These are phyloP conservation scores for Arthroderma uncinatum DNA, from an alignment of 2,329 filamentous ascomycete species.

Conservation along the genomic window DNA sequence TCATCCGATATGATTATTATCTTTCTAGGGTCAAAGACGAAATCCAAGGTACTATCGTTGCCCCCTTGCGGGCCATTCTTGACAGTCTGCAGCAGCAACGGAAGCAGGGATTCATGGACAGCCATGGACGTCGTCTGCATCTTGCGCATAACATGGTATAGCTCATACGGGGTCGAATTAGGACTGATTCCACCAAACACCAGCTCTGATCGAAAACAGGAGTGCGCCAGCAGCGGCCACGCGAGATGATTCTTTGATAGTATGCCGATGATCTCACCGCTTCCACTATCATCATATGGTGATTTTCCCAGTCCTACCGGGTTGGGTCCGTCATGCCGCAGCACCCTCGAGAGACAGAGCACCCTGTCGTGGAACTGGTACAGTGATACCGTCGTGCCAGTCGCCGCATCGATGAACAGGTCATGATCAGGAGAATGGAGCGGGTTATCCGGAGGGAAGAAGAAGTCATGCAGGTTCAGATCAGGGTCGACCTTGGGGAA, in stretches of 20 bases:
- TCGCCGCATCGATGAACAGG: constrained; percentile 11
- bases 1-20: constrained; percentile 12
- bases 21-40: constrained; percentile 10
- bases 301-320: constrained; percentile 8
- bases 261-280: constrained; percentile 12
- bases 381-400: constrained; percentile 2
- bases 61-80: constrained; percentile 1
- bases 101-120: constrained; percentile 12
- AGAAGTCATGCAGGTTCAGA: constrained; percentile 11
- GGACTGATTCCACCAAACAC: constrained; percentile 13
- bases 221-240: constrained; percentile 12
- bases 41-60: background rate
- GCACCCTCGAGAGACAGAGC: constrained; percentile 8
- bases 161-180: constrained; percentile 11
- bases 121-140: constrained; percentile 12
- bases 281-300: constrained; percentile 8
- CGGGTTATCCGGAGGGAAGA: constrained; percentile 8
- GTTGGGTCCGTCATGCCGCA: constrained; percentile 11
- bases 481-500: constrained; percentile 10
- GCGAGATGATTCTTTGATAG: constrained; percentile 10
- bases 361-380: constrained; percentile 12
- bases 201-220: constrained; percentile 11
- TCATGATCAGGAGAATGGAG: constrained; percentile 9
- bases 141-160: constrained; percentile 13
- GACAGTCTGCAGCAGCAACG: constrained; percentile 7